Evolutionary conservation across 257 asterid genomes (phyloP).

Genomic region (Jaltomata sinuosa): DNA sequence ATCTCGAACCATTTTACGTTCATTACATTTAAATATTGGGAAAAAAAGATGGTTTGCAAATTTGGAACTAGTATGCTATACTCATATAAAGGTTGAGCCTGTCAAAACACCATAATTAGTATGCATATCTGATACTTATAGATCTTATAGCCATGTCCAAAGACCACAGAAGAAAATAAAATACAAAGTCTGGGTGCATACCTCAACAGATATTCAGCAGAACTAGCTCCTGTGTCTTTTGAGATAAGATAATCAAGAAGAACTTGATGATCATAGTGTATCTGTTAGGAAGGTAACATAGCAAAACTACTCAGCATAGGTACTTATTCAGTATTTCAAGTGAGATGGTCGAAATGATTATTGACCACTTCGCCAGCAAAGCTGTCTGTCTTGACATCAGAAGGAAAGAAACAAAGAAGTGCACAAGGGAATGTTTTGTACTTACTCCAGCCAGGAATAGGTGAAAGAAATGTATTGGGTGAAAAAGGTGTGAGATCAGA

Average conservation of each 20-base stretch:
- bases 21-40: neutral
- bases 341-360: no score
- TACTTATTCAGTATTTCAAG: neutral
- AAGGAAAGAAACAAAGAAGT: neutral
- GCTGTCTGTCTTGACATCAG: neutral
- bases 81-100: neutral
- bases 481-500: conserved; percentile 53
- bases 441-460: conserved; percentile 78
- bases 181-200: conserved; percentile 7
- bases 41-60: neutral
- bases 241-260: conserved; percentile 96
- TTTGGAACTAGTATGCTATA: neutral
- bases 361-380: no score
- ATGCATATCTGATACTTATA: neutral
- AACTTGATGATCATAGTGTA: conserved; percentile 90
- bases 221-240: conserved; percentile 68
- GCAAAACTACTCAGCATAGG: neutral
- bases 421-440: neutral
- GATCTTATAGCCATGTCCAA: neutral
- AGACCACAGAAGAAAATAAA: neutral
- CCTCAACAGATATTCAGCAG: conserved; percentile 91
- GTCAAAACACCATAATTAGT: neutral
- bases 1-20: neutral
- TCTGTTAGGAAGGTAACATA: conserved; percentile 28
- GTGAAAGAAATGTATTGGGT: conserved; percentile 70